These are phyloP conservation scores for Pichia sp. DNA, from an alignment of 1,139 yeast species.

Conservation along the genomic window DNA sequence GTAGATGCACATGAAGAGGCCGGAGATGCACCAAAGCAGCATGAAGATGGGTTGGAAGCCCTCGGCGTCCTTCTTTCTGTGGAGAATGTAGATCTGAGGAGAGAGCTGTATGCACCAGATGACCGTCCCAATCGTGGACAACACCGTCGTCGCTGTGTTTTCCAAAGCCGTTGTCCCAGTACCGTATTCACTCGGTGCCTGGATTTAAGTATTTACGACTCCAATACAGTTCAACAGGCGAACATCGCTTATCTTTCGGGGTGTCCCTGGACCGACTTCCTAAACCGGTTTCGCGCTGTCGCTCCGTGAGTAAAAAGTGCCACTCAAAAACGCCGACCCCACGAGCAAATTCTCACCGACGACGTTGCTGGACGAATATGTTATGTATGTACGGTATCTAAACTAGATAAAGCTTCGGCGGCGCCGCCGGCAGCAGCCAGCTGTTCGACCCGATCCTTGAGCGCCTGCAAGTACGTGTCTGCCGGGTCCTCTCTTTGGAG, in stretches of 20 bases:
- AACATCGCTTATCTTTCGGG: too few species aligned
- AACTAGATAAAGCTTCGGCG: too few species aligned
- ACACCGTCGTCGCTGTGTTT: slow-evolving; percentile 39
- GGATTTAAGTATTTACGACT: too few species aligned
- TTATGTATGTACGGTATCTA: too few species aligned
- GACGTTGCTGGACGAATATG: too few species aligned
- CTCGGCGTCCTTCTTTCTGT: slow-evolving; percentile 46
- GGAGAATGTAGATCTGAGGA: slow-evolving; percentile 48
- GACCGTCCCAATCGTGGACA: slow-evolving; percentile 53
- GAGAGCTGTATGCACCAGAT: slow-evolving; percentile 54
- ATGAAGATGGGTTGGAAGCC: slow-evolving; percentile 57
- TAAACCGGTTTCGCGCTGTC: too few species aligned
- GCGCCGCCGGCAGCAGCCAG: background rate
- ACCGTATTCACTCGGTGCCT: too few species aligned
- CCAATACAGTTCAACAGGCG: too few species aligned
- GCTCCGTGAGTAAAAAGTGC: too few species aligned
- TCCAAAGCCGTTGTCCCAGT: slow-evolving; percentile 16
- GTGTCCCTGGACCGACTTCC: too few species aligned
- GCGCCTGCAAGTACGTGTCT: slow-evolving; percentile 7
- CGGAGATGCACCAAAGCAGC: slow-evolving; percentile 56
- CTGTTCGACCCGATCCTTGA: background rate
- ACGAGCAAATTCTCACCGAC: too few species aligned
- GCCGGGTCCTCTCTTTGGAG: slow-evolving; percentile 36
- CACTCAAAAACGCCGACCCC: too few species aligned
- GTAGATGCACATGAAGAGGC: slow-evolving; percentile 52